Base-by-base conservation (phyloP, 345 rosid species). In the Arabis hirsuta region DNA sequence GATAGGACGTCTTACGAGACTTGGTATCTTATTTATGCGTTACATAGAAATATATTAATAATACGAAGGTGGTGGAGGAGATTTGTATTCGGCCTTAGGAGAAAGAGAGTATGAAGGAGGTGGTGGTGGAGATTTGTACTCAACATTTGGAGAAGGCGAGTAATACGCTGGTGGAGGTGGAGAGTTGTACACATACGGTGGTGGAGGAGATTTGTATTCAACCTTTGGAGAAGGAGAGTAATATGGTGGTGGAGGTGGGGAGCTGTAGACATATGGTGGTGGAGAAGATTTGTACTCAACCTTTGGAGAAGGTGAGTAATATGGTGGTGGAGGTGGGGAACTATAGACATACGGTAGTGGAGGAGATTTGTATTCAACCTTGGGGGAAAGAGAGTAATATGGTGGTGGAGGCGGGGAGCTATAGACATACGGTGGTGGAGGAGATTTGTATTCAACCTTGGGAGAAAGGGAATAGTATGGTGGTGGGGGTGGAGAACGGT, bases 221-320 rank as follows among this genome's bases (percentile, higher is more conserved):
- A 58, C 63, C 47, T 58, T 58, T 39, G 63, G 63, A 3, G 47
- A 58, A 39, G 47, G 63, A 20, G 63, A 58, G 63, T 58, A 58
- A 39, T 58, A 59, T 12, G 64, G 46, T 57, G 62, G 62, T 38
- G 62, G 62, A 3, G 62, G 62, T 36, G 62, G 62, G 6, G 62
- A 57, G 1, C 3, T 36, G 62, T 57, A 57, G 10, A 57, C 62
- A 38, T 36, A 57, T 0, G 46, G 47, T 38, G 46, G 63, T 20
- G 63, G 62, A 3, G 62, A 29, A 57, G 62, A 57, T 38, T 57
- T 57, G 16, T 57, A 57, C 0, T 19, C 53, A 19, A 19, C 4
- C 53, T 19, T 48, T 48, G 53, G 53, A 9, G 53, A 48, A 19
- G 53, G 27, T 3, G 29, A 34, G 12, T 55, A 56, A 8, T 55